phyloP scores from a whole-genome alignment of 2,329 filamentous ascomycete genomes.

The Pseudogymnoascus sp. region DNA sequence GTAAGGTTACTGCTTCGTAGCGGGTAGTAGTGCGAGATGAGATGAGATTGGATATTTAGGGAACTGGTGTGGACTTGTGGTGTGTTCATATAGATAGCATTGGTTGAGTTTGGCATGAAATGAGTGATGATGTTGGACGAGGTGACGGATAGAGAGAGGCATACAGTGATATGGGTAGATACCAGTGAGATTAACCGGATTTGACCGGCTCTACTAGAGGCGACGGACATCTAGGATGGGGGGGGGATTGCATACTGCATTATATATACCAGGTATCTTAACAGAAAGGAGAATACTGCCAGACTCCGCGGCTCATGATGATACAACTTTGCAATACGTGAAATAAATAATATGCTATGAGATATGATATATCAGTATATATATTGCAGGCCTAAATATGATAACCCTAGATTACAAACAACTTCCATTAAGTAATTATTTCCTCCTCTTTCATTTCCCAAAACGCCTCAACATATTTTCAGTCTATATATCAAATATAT shows the following conservation, averaged over 20 bases:
- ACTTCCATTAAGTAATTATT: neutral
- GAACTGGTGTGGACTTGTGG: neutral
- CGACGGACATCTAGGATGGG: neutral
- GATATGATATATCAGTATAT: neutral
- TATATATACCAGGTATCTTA: neutral
- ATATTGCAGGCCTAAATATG: neutral
- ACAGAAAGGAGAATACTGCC: neutral
- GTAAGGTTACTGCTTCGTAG: slow-evolving; percentile 19
- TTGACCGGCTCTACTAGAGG: neutral
- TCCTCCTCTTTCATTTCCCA: neutral
- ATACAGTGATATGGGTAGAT: neutral
- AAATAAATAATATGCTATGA: neutral
- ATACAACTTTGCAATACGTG: no score
- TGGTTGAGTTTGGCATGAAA: neutral
- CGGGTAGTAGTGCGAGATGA: neutral
- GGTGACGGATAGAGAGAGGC: neutral
- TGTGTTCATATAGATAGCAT: neutral
- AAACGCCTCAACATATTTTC: neutral
- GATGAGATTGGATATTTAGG: neutral
- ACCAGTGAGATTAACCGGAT: neutral
- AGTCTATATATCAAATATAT: neutral
- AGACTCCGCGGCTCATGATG: neutral
- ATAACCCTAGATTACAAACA: neutral
- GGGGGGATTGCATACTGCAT: neutral
- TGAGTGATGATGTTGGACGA: neutral